Evolutionary conservation across 768 basidiomycete genomes (phyloP).

Genomic region (Imleria badia): DNA sequence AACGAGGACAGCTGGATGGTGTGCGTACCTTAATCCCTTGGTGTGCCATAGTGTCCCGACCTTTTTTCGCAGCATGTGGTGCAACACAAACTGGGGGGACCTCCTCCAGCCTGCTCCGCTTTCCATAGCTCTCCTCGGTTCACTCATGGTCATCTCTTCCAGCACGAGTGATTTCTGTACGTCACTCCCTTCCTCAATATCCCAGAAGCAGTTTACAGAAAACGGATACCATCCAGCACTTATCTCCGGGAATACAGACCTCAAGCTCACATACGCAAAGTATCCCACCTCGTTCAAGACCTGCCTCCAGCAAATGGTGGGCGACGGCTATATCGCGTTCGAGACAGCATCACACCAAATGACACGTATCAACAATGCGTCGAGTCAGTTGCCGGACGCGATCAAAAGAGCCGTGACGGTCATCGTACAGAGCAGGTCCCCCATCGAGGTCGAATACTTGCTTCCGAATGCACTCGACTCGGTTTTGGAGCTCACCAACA

Average conservation of each 20-base stretch:
- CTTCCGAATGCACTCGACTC: constrained; percentile 19
- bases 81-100: constrained; percentile 21
- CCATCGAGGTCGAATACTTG: constrained; percentile 12
- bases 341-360: constrained; percentile 20
- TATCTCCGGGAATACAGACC: constrained; percentile 5
- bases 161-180: constrained; percentile 17
- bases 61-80: constrained; percentile 14
- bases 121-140: constrained; percentile 17
- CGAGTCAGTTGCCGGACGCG: constrained; percentile 15
- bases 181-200: neutral
- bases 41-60: neutral
- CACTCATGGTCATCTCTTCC: constrained; percentile 18
- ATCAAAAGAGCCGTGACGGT: constrained; percentile 18
- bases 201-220: no score
- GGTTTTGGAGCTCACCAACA: constrained; percentile 17
- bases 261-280: constrained; percentile 14
- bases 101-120: constrained; percentile 20
- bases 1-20: constrained; percentile 24
- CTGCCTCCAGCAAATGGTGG: constrained; percentile 23
- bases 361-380: constrained; percentile 22
- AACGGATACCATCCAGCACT: neutral
- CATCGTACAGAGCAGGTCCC: constrained; percentile 13
- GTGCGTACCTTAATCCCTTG: constrained; percentile 1
- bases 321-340: constrained; percentile 22
- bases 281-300: constrained; percentile 23